Percentiles rank a stretch among this genome's conserved stretches.
Evolutionary conservation across 805 yeast species (phyloP).

Genomic region (Metschnikowia kunwiensis): DNA sequence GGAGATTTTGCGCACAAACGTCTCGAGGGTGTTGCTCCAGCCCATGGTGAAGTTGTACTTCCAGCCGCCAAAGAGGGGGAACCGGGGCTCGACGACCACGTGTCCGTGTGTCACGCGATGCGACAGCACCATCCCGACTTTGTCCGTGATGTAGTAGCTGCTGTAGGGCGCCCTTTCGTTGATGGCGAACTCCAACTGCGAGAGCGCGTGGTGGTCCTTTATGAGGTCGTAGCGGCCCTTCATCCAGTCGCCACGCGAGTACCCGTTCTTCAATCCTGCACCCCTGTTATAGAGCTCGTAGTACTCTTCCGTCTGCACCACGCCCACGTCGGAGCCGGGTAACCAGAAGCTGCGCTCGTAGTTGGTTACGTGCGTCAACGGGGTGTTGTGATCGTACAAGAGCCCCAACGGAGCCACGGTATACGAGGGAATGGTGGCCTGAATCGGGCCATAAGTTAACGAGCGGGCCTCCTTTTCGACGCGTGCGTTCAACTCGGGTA

Average conservation of each 20-base stretch:
- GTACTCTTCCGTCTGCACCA: constrained; percentile 73
- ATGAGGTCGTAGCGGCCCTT: constrained; percentile 46
- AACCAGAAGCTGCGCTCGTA: constrained; percentile 81
- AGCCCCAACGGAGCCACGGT: constrained; percentile 50
- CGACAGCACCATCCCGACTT: constrained; percentile 91
- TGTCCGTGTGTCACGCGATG: constrained; percentile 44
- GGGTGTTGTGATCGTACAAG: constrained; percentile 60
- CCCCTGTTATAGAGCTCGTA: constrained; percentile 78
- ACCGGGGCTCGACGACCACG: constrained; percentile 75
- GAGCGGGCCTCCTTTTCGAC: constrained; percentile 38
- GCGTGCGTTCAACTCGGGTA: constrained; percentile 34
- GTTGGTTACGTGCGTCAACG: constrained; percentile 57
- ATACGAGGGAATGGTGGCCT: constrained; percentile 42
- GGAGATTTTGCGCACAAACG: constrained; percentile 46
- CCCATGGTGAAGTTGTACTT: constrained; percentile 91
- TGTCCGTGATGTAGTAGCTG: constrained; percentile 78
- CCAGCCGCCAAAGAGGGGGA: constrained; percentile 97
- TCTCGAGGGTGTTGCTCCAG: constrained; percentile 66
- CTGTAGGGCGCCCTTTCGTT: constrained; percentile 25
- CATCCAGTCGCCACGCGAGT: constrained; percentile 79
- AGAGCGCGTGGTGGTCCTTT: constrained; percentile 56
- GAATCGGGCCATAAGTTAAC: constrained; percentile 56
- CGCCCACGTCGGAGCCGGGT: constrained; percentile 75
- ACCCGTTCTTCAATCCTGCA: constrained; percentile 65
- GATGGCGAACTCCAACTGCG: constrained; percentile 56